Conservation (phyloP, 2,329 filamentous ascomycete genomes). For the Ascochyta lentis region DNA sequence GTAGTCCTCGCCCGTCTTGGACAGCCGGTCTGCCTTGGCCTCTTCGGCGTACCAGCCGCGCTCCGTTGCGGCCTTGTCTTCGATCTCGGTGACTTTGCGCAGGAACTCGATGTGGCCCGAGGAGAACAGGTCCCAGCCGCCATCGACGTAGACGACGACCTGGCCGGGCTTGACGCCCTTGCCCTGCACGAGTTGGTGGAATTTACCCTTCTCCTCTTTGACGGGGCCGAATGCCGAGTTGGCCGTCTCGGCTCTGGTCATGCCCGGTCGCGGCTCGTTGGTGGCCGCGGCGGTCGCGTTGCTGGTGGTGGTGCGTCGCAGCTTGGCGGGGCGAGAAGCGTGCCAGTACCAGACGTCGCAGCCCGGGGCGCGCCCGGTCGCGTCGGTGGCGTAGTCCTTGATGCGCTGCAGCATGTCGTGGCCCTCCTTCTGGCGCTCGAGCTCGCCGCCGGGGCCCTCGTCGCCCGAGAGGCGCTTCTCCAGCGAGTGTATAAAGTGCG, state of each 20-base stretch:
- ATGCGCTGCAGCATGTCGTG: conserved; percentile 78
- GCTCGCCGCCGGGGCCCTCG: conserved; percentile 73
- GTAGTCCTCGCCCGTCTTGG: conserved; percentile 73
- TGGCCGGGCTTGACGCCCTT: conserved; percentile 77
- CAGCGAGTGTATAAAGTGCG: conserved; percentile 88
- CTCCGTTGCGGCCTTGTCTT: conserved; percentile 71
- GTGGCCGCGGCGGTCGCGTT: conserved; percentile 16
- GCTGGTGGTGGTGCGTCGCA: conserved; percentile 43
- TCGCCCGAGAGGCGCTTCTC: conserved; percentile 70
- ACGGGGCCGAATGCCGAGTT: conserved; percentile 47
- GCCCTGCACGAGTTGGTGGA: conserved; percentile 73
- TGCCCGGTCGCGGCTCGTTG: conserved; percentile 30
- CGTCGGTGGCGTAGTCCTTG: conserved; percentile 84
- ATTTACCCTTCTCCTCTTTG: conserved; percentile 68
- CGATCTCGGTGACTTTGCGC: conserved; percentile 73
- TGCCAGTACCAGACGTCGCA: conserved; percentile 87
- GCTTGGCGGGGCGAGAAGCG: conserved; percentile 55
- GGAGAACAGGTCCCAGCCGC: conserved; percentile 95
- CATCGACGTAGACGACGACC: conserved; percentile 91
- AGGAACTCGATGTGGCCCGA: conserved; percentile 97
- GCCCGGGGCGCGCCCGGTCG: conserved; percentile 78
- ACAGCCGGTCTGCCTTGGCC: conserved; percentile 67
- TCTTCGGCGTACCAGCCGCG: conserved; percentile 78
- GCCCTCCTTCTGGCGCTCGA: conserved; percentile 70
- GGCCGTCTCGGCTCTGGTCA: conserved; percentile 40